Evolutionary conservation across 768 basidiomycete species (phyloP), one percentile per base, ranked within the genome.

Genomic region (Boletus coccyginus): DNA sequence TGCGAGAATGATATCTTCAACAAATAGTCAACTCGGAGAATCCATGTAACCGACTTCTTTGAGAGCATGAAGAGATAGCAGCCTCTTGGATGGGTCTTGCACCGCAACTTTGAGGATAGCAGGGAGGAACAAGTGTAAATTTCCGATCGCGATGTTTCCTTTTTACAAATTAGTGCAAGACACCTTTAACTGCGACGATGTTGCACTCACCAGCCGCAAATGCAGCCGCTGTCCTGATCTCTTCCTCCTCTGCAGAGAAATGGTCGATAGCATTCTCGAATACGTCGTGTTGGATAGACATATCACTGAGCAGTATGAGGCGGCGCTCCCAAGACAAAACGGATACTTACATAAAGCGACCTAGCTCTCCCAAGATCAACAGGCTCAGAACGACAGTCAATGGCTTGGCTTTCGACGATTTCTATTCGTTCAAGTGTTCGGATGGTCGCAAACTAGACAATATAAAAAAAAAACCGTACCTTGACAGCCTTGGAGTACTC

Each of bases 121-220:
- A 29, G 94, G 93, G 5, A 98, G 78, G 81, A 94, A 97, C 64
- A 87, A 83, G 13, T 85, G 83, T 24, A 95, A 77, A 64, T 93
- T 96, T 6, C 97, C 97, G 40, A 98, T 95, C 13, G 95, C 92
- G 48, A 99, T 91, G 69, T 98, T 98, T 38, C 95, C 94, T 90
- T 56, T n/a, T 27, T 9, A 45, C 27, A 48, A 27, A 24, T 59
- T 19, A 58, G 47, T 14, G 10, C 36, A 33, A 41, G 13, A 33
- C 19, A 17, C 9, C 9, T 27, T 13, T 3, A 16, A 29, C 7
- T 12, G 38, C 19, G 49, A 42, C 39, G 9, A 43, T 16, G 5
- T 17, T 48, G 32, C 21, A 66, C 81, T 56, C 63, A 87, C 93
- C 93, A 35, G 91, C 91, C 49, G 97, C 92, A 64, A 98, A 98